Percentiles rank a stretch among this genome's conserved stretches.
These are phyloP conservation scores for Fraxinus quadrangulata DNA, from an alignment of 257 asterid genomes.

Conservation along the genomic window DNA sequence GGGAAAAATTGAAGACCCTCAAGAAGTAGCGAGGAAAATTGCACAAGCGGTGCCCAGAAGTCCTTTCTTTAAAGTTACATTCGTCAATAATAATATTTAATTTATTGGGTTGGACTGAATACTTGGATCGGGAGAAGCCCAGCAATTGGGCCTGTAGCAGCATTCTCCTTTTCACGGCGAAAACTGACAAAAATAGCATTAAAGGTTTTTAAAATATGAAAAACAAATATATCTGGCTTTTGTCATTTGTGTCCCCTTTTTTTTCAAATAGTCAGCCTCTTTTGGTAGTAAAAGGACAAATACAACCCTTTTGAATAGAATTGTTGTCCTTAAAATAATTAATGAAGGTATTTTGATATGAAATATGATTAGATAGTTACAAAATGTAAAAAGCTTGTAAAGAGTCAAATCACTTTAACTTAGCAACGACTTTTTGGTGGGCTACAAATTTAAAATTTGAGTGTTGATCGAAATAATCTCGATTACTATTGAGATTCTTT, in stretches of 20 bases:
- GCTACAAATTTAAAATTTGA: not conserved
- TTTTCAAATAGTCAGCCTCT: no score
- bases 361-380: no score
- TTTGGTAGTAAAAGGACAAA: no score
- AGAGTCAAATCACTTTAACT: no score
- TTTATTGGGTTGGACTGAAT: not conserved
- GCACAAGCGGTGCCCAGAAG: not conserved
- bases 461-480: no score
- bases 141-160: not conserved
- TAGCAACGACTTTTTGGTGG: not conserved
- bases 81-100: not conserved
- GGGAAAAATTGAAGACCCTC: constrained; percentile 5
- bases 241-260: no score
- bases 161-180: not conserved
- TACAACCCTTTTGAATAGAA: no score
- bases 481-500: no score
- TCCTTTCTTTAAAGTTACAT: not conserved
- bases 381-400: no score
- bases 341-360: no score
- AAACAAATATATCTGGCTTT: no score
- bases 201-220: not conserved
- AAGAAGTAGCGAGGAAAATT: constrained; percentile 11
- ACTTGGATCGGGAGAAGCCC: not conserved
- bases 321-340: no score
- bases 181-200: not conserved